These are phyloP conservation scores for Xylaria acuta DNA, from an alignment of 495 filamentous ascomycete species.

Conservation along the genomic window DNA sequence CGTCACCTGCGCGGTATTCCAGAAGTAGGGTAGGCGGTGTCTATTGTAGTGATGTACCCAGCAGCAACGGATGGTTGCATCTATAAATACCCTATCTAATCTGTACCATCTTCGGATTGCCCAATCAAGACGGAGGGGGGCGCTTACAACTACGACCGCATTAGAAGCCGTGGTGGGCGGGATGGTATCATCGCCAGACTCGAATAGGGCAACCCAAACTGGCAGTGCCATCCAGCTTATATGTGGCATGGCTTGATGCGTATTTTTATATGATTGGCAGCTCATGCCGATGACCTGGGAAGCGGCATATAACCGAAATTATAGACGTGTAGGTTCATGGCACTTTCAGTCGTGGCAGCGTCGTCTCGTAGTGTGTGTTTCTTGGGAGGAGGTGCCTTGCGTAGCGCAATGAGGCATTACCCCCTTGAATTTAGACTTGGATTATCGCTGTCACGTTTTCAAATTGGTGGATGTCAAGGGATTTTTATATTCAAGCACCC, in stretches of 20 bases:
- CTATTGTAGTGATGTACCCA: neutral
- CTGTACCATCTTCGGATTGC: conserved; percentile 13
- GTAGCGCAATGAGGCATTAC: neutral
- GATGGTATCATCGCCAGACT: neutral
- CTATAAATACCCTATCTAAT: conserved; percentile 15
- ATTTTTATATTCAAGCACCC: neutral
- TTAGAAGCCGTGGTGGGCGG: neutral
- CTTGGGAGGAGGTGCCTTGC: neutral
- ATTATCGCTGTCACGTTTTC: neutral
- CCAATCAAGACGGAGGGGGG: conserved; percentile 19
- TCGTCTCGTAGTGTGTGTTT: neutral
- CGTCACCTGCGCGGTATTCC: conserved; percentile 12
- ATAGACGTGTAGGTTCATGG: neutral
- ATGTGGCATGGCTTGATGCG: neutral
- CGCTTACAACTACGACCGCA: conserved; percentile 9
- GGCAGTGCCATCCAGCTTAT: neutral
- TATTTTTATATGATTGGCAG: neutral
- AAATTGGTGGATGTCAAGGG: neutral
- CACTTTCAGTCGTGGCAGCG: neutral
- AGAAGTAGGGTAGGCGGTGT: neutral
- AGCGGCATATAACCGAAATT: conserved; percentile 4
- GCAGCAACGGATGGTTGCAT: neutral
- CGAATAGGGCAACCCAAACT: neutral
- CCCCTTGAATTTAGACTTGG: neutral
- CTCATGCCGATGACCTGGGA: neutral